Base-by-base conservation (phyloP, 2,329 filamentous ascomycete genomes). In the Aspergillus jensenii region DNA sequence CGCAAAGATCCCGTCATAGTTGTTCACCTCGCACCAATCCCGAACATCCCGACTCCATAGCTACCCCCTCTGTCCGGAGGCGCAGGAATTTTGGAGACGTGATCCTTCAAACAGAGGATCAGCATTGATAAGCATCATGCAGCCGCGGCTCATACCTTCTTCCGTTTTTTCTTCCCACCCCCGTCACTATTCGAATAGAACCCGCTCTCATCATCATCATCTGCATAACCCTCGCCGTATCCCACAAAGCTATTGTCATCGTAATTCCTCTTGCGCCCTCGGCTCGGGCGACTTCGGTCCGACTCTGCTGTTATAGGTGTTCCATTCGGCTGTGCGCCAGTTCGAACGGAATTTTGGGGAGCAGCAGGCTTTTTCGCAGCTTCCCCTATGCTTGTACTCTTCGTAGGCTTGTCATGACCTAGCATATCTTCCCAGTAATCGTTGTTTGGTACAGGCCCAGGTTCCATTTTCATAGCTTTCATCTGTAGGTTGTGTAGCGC, bases 161-260 rank as follows among this genome's bases (percentile, higher is more conserved):
- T 79, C 60, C 78, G 75, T 68, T 77, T 79, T 68, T 79, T 80
- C 64, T 78, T 79, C 35, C 73, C 72, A 45, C 71, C 66, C 57
- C 75, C 76, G 58, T 76, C 76, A 58, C 72, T 68, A 54, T 77
- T 78, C 45, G 77, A 79, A 60, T 78, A 78, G 46, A 77, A 73
- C 37, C 70, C 74, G 31, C 66, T 67, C 23, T 78, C 78, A 48
- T 75, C 74, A 58, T 81, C 79, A 56, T 79, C 78, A 67, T 82
- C 79, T 23, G 76, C 75, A 65, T 74, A 81, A 19, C 79, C 79
- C 72, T 81, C 78, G 52, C 78, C 79, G 60, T 82, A 81, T 2
- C 79, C 79, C 54, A 78, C 78, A 66, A 80, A 82, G 64, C 78
- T 81, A 60, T 77, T 76, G 47, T 82, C 79, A 62, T 79, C 78